Conservation (phyloP, 345 rosid species). For the Psidium guajava region DNA sequence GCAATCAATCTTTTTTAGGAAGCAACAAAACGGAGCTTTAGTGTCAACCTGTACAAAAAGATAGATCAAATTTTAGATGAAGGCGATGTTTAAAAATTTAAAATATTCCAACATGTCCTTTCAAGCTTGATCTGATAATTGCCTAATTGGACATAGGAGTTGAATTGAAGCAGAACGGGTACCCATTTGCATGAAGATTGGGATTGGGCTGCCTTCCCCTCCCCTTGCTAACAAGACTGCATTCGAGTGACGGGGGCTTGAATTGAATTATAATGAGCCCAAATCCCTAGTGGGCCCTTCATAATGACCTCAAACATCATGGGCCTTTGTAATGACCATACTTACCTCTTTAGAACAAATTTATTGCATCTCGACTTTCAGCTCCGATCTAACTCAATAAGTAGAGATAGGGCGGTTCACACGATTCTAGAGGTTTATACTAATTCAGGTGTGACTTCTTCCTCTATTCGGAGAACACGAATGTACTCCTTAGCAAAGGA, state of each 20-base stretch:
- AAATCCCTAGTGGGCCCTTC: neutral
- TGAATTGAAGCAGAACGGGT: too few species aligned
- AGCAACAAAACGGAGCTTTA: too few species aligned
- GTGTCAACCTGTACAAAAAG: too few species aligned
- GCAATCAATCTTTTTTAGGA: too few species aligned
- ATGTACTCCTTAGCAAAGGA: neutral
- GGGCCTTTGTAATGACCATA: neutral
- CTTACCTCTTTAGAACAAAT: neutral
- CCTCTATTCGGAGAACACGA: neutral
- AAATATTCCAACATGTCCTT: too few species aligned
- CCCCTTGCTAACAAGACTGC: neutral
- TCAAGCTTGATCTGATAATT: neutral
- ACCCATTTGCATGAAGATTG: neutral
- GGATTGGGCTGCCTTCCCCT: neutral
- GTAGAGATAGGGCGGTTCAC: neutral
- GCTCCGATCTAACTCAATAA: neutral
- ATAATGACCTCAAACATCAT: neutral
- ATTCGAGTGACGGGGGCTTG: neutral
- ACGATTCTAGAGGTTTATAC: neutral
- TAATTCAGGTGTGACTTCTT: neutral
- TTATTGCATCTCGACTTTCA: neutral
- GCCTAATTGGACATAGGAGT: too few species aligned
- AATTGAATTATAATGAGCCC: neutral
- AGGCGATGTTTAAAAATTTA: too few species aligned
- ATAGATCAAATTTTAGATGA: too few species aligned